These are phyloP conservation scores for Mesembryanthemum crystallinum DNA, from an alignment of 148 eudicot species.

Conservation along the genomic window DNA sequence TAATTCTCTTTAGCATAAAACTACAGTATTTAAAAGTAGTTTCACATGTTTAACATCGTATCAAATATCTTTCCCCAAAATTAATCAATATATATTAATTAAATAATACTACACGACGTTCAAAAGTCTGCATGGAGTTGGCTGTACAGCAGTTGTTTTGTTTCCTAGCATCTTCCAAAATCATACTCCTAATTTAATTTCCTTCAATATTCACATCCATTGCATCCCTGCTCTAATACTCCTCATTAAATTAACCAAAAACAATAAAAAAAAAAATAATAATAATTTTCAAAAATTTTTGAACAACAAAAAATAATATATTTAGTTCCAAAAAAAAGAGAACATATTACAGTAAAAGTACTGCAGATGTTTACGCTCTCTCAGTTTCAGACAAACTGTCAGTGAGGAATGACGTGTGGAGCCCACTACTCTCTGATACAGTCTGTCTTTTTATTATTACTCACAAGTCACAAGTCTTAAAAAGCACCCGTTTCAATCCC, in stretches of 20 bases:
- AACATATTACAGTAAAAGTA: no score
- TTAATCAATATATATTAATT: no score
- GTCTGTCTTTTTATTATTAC: conserved; percentile 9
- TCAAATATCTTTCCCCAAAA: no score
- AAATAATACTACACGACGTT: no score
- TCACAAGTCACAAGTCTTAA: no score
- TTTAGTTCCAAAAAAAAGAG: no score
- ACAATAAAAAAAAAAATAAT: background rate
- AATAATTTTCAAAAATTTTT: background rate
- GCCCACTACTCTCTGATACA: conserved; percentile 6
- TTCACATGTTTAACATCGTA: no score
- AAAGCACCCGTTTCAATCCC: background rate
- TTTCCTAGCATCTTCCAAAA: conserved; percentile 16
- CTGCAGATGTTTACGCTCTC: no score
- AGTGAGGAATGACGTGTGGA: conserved; percentile 30
- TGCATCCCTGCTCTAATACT: no score
- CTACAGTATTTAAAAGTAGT: no score
- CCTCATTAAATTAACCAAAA: conserved; percentile 1
- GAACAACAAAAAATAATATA: background rate
- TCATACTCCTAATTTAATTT: background rate
- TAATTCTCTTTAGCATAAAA: no score
- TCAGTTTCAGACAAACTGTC: conserved; percentile 4
- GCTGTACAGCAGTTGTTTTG: background rate
- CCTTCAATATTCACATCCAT: background rate
- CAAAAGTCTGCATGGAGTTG: background rate